phyloP scores from a whole-genome alignment of 2,329 filamentous ascomycete genomes.

The Arthrobotrys sinensis region DNA sequence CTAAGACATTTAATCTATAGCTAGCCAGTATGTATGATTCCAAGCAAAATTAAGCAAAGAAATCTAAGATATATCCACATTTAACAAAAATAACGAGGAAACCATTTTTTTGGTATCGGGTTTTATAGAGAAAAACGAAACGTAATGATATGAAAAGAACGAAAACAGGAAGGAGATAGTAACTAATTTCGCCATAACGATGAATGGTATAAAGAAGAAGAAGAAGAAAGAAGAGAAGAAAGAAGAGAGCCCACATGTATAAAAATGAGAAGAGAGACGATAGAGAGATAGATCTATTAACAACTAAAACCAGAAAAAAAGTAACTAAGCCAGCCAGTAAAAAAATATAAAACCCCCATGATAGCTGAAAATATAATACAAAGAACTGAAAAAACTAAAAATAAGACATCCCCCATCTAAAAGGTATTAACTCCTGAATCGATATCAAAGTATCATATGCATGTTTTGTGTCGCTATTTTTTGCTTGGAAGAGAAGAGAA shows the following conservation, averaged over 20 bases:
- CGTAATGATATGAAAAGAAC: neutral
- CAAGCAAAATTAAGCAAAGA: no score
- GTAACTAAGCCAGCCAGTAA: neutral
- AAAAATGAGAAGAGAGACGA: neutral
- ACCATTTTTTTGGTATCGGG: conserved; percentile 5
- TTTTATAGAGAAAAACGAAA: neutral
- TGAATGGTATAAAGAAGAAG: conserved; percentile 33
- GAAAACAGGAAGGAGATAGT: neutral
- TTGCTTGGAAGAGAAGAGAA: conserved; percentile 16
- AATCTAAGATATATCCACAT: neutral
- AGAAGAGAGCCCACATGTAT: neutral
- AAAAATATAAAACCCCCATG: neutral
- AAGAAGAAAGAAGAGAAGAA: neutral
- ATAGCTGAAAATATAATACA: conserved; percentile 10
- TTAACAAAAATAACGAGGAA: no score
- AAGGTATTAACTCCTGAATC: conserved; percentile 10
- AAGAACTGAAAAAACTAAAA: conserved; percentile 1
- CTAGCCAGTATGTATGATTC: no score
- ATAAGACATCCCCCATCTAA: conserved; percentile 11
- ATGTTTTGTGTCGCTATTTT: conserved; percentile 31
- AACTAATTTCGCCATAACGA: conserved; percentile 39
- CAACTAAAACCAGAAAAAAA: neutral
- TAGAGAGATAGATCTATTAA: conserved; percentile 10
- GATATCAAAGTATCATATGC: conserved; percentile 32
- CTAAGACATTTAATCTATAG: no score